A percentile compares a stretch with the other conserved stretches of the same genome.
Evolutionary conservation across 2,329 filamentous ascomycete species (phyloP).

Genomic region (Endoconidiophora polonica): DNA sequence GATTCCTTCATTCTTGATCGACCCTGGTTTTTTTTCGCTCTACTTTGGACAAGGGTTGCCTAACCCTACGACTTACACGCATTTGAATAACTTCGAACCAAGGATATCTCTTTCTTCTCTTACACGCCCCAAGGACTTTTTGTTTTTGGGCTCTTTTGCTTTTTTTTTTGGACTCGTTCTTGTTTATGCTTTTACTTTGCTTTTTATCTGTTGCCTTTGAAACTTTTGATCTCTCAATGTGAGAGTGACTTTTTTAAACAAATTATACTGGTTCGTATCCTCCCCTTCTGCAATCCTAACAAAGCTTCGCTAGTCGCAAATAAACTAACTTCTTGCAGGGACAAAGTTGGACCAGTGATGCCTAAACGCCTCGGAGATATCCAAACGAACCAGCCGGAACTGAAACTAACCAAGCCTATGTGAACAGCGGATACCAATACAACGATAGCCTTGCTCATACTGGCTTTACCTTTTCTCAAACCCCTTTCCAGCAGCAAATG

Average conservation of each 20-base stretch:
- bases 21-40: background rate
- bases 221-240: slow-evolving; percentile 4
- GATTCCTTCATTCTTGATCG: background rate
- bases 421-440: slow-evolving; percentile 4
- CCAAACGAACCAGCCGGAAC: background rate
- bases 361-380: slow-evolving; percentile 3
- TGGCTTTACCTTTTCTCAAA: slow-evolving; percentile 5
- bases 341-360: slow-evolving; percentile 11
- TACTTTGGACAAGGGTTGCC: background rate
- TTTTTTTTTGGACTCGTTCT: background rate
- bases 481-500: slow-evolving; percentile 2
- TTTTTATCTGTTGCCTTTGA: background rate
- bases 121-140: too few relatives aligned
- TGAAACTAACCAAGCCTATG: slow-evolving; percentile 9
- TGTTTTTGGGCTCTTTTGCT: slow-evolving; percentile 1
- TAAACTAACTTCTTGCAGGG: slow-evolving; percentile 3
- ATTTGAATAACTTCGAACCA: background rate
- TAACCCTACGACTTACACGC: background rate
- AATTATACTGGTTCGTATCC: slow-evolving; percentile 12
- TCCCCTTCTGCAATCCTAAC: background rate
- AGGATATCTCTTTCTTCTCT: background rate
- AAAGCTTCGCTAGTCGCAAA: background rate
- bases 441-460: slow-evolving; percentile 6
- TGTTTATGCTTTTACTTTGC: slow-evolving; percentile 1
- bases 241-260: background rate